Conservation (phyloP, 2,329 filamentous ascomycete genomes). For the Pseudogymnoascus sp. region DNA sequence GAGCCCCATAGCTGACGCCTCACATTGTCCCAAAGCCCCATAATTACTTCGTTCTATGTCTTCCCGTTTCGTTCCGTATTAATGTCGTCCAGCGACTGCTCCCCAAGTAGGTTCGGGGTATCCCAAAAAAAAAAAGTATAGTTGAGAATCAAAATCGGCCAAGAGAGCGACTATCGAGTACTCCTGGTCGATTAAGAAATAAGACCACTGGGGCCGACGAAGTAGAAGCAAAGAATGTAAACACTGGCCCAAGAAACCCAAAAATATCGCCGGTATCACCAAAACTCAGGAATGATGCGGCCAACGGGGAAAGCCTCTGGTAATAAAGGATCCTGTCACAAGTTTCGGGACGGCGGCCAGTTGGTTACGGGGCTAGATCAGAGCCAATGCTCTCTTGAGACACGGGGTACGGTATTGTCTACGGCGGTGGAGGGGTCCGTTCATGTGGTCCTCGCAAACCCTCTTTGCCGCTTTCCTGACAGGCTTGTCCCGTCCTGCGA, state of each 20-base stretch:
- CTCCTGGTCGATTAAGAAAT: neutral
- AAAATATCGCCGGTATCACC: conserved; percentile 7
- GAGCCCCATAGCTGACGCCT: conserved; percentile 60
- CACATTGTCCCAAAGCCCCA: conserved; percentile 28
- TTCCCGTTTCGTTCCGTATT: conserved; percentile 12
- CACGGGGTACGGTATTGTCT: neutral
- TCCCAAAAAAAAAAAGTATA: conserved; percentile 16
- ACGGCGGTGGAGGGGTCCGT: neutral
- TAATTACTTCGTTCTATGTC: conserved; percentile 18
- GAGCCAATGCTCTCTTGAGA: neutral
- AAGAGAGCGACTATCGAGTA: neutral
- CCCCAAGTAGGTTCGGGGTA: conserved; percentile 12
- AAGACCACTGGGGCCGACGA: conserved; percentile 13
- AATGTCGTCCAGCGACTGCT: conserved; percentile 26
- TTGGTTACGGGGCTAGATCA: neutral
- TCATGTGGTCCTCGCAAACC: conserved; percentile 1
- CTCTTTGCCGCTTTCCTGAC: neutral
- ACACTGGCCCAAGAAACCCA: conserved; percentile 5
- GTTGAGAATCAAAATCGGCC: conserved; percentile 10
- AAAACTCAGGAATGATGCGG: neutral
- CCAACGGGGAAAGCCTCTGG: neutral
- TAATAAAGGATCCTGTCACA: conserved; percentile 8
- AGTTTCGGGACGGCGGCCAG: neutral
- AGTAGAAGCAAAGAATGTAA: conserved; percentile 10
- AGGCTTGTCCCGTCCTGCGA: neutral